Evolutionary conservation across 257 asterid species (phyloP), one percentile per base, ranked within the genome.

Genomic region (Coffea canephora): DNA sequence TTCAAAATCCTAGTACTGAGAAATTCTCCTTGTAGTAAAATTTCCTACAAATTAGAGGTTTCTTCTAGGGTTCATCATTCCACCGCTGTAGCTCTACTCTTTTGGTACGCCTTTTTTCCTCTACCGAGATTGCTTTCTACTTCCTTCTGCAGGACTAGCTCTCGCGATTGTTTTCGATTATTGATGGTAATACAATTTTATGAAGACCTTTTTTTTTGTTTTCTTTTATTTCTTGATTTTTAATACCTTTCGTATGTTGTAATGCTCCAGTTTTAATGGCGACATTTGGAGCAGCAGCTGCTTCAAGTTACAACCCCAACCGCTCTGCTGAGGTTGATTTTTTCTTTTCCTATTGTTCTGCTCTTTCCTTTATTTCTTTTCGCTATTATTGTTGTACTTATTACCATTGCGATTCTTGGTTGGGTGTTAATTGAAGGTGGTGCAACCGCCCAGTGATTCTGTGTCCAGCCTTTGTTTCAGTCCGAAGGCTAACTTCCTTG

Each of bases 381-480:
- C 34, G 34, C 34, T 31, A 31, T 31, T 8, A 10, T 31, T 27
- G 1, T 5, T 2, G 15, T 23, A 12, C 14, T 16, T 12, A 27
- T 27, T 65, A 3, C 0, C 31, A 15, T 16, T 9, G 0, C 16
- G 52, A 39, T 52, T 41, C 74, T 68, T 41, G 66, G 45, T 80
- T n/a, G 43, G 73, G 66, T 74, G 69, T 43, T n/a, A 25, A 69
- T 39, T 43, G 65, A 64, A 88, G 99, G 97, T 95, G 69, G 83
- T 76, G 59, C 95, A 93, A 77, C 94, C 99, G 77, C 99, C 99
- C 14, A 80, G 77, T 79, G 98, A 95, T 84, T 89, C 97, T 36
- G 91, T 93, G 13, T 93, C 99, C 55, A 95, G 99, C 86, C 87
- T 95, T 82, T 55, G 87, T 79, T 95, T 95, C 80, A 93, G 98